Percentiles rank a stretch among this genome's conserved stretches.
These are phyloP conservation scores for Ichthyophthirius multifiliis DNA, from an alignment of 169 alveolate genomes.

Conservation along the genomic window DNA sequence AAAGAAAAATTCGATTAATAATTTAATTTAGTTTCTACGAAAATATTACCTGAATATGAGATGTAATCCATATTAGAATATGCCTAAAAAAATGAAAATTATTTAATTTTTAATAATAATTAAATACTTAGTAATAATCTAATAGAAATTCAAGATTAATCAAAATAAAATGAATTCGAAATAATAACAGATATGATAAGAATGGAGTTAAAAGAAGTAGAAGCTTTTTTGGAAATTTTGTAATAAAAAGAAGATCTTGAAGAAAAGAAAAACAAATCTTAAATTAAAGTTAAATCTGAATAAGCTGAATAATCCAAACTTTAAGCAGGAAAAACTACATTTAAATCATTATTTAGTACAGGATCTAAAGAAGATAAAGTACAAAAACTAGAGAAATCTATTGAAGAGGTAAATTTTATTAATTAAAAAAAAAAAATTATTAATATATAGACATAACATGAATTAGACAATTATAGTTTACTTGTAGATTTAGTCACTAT, in stretches of 20 bases:
- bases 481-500: slow-evolving; percentile 1
- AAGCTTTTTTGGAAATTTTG: slow-evolving; percentile 2
- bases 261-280: not conserved
- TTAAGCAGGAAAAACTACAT: not conserved
- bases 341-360: not conserved
- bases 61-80: too few species aligned
- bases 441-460: not conserved
- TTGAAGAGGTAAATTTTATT: not conserved
- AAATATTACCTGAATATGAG: too few species aligned
- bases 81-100: too few species aligned
- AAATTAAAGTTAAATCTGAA: not conserved
- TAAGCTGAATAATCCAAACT: not conserved
- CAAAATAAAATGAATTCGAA: not conserved
- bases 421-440: not conserved
- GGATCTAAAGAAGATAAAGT: slow-evolving; percentile 18
- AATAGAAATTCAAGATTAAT: too few species aligned
- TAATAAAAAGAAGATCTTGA: not conserved
- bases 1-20: too few species aligned
- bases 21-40: too few species aligned
- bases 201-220: slow-evolving; percentile 13
- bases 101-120: too few species aligned
- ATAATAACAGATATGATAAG: not conserved
- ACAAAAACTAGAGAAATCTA: not conserved
- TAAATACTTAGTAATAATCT: too few species aligned
- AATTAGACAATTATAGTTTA: not conserved